Base-by-base conservation (phyloP, 1,139 yeast species). In the Yamadazyma blattariae region DNA sequence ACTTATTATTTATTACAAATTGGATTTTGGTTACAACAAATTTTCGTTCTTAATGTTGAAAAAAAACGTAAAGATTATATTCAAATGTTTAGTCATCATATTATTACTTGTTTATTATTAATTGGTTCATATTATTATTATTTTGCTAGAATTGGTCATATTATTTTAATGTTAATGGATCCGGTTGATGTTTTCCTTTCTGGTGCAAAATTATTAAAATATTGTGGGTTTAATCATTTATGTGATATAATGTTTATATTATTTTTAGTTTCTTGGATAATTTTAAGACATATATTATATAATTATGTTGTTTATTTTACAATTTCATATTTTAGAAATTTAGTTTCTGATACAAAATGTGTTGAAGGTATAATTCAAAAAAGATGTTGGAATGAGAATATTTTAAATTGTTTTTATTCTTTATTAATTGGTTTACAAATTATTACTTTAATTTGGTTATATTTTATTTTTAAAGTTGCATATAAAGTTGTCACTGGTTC, bases 41-140 rank as follows among this genome's bases (percentile, higher is more conserved):
- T 87, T 18, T 73, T 84, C 46, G 88, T 83, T 14, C 65, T 89
- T 41, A 79, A 87, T 58, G 62, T 88, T 36, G 97, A 89, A 60
- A 79, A 77, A 42, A 76, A 71, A 44, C 77, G 97, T 48, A 87
- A 87, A 56, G 97, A 89, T 57, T 82, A 86, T 56, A 60, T 63
- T 48, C 96, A 88, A 58, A 89, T 89, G 97, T 78, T 88, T 52
- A 66, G 82, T 33, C 97, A 89, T 56, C 97, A 89, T 59, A 79
- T 89, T 36, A 81, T 89, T 37, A 89, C 97, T 1, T 73, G 82
- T 49, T 50, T 69, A 21, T 69, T 89, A 40, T 72, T 85, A 29
- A 59, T 74, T 15, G 94, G 94, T 1, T 82, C 94, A 2, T 89
- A 88, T 57, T 70, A 71, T 51, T 80, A 77, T 53, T 80, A 84